Conservation (phyloP, 345 rosid species). For the Noccaea caerulescens region DNA sequence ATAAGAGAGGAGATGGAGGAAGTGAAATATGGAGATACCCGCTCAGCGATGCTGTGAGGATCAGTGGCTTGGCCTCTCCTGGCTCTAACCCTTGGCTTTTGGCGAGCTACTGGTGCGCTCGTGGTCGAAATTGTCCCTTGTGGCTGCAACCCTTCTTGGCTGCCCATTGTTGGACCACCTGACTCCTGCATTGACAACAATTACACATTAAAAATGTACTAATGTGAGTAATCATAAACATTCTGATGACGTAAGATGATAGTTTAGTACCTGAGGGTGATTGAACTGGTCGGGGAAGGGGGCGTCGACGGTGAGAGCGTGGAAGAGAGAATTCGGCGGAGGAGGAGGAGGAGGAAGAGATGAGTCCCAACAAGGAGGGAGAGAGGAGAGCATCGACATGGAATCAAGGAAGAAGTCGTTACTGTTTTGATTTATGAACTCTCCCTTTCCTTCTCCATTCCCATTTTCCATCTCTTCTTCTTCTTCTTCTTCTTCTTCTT, state of each 20-base stretch:
- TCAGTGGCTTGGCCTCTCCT: slow-evolving; percentile 99
- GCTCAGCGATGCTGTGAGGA: slow-evolving; percentile 97
- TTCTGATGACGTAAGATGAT: background rate
- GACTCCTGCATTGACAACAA: slow-evolving; percentile 42
- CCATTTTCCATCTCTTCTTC: slow-evolving; percentile 43
- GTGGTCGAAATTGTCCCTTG: slow-evolving; percentile 64
- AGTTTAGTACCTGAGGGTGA: slow-evolving; percentile 52
- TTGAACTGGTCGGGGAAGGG: slow-evolving; percentile 72
- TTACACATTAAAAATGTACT: background rate
- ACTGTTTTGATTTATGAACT: slow-evolving; percentile 45
- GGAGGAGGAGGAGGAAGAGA: slow-evolving; percentile 50
- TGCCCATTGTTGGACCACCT: slow-evolving; percentile 47
- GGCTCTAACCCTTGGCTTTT: slow-evolving; percentile 86
- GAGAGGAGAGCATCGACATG: slow-evolving; percentile 81
- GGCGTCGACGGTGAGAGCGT: slow-evolving; percentile 48
- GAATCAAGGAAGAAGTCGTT: slow-evolving; percentile 79
- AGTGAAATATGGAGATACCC: slow-evolving; percentile 50
- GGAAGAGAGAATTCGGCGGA: slow-evolving; percentile 50
- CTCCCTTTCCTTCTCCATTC: slow-evolving; percentile 45
- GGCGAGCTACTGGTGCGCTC: slow-evolving; percentile 59
- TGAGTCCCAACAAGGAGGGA: slow-evolving; percentile 57
- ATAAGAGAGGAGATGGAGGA: background rate
- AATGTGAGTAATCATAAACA: background rate
- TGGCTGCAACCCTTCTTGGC: slow-evolving; percentile 48
- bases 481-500: slow-evolving; percentile 15